Base-by-base conservation (phyloP, 495 filamentous ascomycete genomes). In the Penicillium cinerascens region DNA sequence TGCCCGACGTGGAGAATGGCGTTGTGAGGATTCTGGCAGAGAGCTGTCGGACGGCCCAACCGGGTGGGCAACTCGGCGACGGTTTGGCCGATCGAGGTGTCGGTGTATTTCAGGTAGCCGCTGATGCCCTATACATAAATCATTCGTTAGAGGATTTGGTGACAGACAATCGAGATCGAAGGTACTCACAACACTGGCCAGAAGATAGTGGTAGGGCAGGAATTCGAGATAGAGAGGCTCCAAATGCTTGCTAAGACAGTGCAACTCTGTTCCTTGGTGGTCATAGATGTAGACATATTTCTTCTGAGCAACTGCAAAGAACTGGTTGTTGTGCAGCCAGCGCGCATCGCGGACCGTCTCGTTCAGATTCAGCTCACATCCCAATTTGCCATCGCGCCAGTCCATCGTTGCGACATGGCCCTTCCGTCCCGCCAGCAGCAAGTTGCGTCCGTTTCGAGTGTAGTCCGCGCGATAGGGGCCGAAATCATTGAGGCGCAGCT, bases 231-330 rank as follows among this genome's bases (percentile, higher is more conserved):
- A 84, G 9, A 86, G 87, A n/a, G 95, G 89, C 71, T 97, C 93
- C 54, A 92, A 78, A 60, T 95, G 91, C 63, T 91, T 89, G 69
- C 81, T 82, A 52, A 98, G 74, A 65, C 89, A 91, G 70, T 98
- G 95, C 18, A 98, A 66, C 70, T 98, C 93, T 15, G 95, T 86
- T 52, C 93, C 93, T 23, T 84, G 78, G 33, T 82, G 74, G 59
- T 97, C 93, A 74, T 98, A 98, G 54, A 98, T 97, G 74, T 90
- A 91, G 54, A 91, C 87, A 54, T 92, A 86, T 70, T 95, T 95
- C 80, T 97, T 97, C 71, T 98, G 93, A 23, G 93, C 89, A n/a
- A 96, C 91, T 3, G 95, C 93, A 70, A 97, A 96, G 70, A 80
- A 91, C 59, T 96, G 91, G 66, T 95, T 90, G 60, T 96, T 97